These are phyloP conservation scores for Zychaea mexicana DNA, from an alignment of 371 early-diverging fungal genomes.

Conservation along the genomic window DNA sequence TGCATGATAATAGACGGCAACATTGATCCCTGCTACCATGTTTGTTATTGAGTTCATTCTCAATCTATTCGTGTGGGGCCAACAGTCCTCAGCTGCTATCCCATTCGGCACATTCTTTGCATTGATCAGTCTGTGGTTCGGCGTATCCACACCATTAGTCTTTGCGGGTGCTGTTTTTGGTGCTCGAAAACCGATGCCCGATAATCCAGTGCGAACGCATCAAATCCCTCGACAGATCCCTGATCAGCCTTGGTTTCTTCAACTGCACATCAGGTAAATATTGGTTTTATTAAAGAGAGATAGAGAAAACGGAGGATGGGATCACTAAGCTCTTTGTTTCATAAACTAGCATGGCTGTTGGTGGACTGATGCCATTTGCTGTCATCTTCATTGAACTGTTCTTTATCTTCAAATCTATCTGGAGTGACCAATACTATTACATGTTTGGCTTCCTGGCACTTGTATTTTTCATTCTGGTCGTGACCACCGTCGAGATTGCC, in stretches of 20 bases:
- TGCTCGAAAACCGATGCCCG: conserved; percentile 64
- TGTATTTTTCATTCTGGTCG: conserved; percentile 67
- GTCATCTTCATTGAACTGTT: conserved; percentile 82
- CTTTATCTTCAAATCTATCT: conserved; percentile 34
- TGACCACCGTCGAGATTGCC: conserved; percentile 87
- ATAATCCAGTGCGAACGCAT: conserved; percentile 85
- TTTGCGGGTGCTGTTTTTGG: conserved; percentile 81
- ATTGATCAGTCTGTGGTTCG: conserved; percentile 74
- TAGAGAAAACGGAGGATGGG: not conserved
- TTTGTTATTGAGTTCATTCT: conserved; percentile 54
- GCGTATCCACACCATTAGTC: conserved; percentile 73
- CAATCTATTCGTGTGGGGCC: conserved; percentile 77
- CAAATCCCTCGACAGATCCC: conserved; percentile 96
- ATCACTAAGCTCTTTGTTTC: no score
- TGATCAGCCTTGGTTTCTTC: conserved; percentile 78
- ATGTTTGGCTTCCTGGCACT: conserved; percentile 80
- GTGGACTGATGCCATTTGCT: conserved; percentile 88
- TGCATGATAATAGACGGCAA: conserved; percentile 36
- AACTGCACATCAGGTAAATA: conserved; percentile 49
- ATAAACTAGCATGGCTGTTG: conserved; percentile 60
- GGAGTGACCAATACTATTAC: conserved; percentile 64
- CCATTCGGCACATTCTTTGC: conserved; percentile 84
- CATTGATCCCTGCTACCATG: conserved; percentile 51
- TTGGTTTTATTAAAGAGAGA: not conserved
- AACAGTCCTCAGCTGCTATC: conserved; percentile 78